Evolutionary conservation across 148 eudicot species (phyloP).

Genomic region (Polygonum aviculare): DNA sequence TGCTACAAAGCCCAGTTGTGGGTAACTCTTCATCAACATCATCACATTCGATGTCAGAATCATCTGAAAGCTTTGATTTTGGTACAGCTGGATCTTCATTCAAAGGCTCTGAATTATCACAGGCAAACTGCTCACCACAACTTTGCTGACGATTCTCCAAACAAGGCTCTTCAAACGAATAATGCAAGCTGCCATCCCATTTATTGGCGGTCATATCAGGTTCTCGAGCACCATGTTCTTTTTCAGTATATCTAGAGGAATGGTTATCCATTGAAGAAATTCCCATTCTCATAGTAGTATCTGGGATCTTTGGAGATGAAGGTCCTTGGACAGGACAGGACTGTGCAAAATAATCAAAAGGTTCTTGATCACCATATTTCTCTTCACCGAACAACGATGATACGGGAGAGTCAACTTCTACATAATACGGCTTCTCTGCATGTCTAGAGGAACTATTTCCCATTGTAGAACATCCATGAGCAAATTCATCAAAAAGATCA

Average conservation of each 20-base stretch:
- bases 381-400: slow-evolving; percentile 7
- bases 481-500: neutral
- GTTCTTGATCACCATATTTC: slow-evolving; percentile 9
- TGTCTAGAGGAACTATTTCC: neutral
- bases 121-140: neutral
- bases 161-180: slow-evolving; percentile 1
- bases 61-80: neutral
- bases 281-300: neutral
- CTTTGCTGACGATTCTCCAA: neutral
- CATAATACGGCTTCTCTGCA: slow-evolving; percentile 3
- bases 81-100: neutral
- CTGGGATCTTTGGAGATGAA: neutral
- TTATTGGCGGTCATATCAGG: neutral
- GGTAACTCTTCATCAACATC: neutral
- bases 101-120: neutral
- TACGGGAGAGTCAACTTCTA: slow-evolving; percentile 8
- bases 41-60: neutral
- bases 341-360: neutral
- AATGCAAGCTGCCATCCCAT: neutral
- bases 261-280: neutral
- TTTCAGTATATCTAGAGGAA: slow-evolving; percentile 3
- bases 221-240: slow-evolving; percentile 12
- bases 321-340: neutral
- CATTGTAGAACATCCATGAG: neutral
- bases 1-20: neutral